These are phyloP conservation scores for Magnaporthiopsis rhizophila DNA, from an alignment of 2,329 filamentous ascomycete genomes.

Conservation along the genomic window DNA sequence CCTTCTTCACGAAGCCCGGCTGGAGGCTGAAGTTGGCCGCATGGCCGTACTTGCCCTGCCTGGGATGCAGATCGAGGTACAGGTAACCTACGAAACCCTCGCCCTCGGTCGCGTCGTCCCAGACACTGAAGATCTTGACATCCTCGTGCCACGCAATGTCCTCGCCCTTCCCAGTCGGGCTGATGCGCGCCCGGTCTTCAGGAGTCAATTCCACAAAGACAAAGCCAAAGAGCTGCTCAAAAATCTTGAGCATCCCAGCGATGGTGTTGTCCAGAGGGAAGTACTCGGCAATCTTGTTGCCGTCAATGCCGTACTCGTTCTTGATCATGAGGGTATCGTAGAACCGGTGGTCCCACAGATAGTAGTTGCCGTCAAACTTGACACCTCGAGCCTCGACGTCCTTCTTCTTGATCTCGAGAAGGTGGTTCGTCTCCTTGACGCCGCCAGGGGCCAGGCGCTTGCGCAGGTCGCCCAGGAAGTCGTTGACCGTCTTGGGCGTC, in stretches of 20 bases:
- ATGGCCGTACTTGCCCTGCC: constrained; percentile 76
- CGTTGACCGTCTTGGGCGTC: constrained; percentile 60
- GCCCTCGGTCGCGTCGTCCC: constrained; percentile 67
- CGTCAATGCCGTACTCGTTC: constrained; percentile 71
- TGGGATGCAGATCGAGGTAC: constrained; percentile 73
- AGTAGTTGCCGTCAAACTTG: constrained; percentile 61
- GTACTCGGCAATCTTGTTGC: constrained; percentile 74
- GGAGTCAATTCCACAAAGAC: constrained; percentile 65
- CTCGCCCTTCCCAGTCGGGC: constrained; percentile 57
- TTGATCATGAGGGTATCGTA: constrained; percentile 77
- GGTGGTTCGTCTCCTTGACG: constrained; percentile 57
- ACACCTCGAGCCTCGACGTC: constrained; percentile 54
- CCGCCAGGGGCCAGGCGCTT: constrained; percentile 61
- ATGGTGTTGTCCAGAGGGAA: constrained; percentile 72
- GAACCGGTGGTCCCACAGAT: constrained; percentile 75
- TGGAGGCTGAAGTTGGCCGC: constrained; percentile 79
- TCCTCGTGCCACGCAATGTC: constrained; percentile 78
- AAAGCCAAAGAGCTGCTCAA: constrained; percentile 74
- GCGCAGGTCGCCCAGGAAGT: constrained; percentile 65
- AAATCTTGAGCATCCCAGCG: constrained; percentile 72
- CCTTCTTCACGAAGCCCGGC: constrained; percentile 58
- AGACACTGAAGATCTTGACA: constrained; percentile 75
- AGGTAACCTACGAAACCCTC: constrained; percentile 71
- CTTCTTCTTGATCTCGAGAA: constrained; percentile 67
- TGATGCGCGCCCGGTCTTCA: constrained; percentile 56